Evolutionary conservation across 2,329 filamentous ascomycete genomes (phyloP).

Genomic region (Fusarium falciforme): DNA sequence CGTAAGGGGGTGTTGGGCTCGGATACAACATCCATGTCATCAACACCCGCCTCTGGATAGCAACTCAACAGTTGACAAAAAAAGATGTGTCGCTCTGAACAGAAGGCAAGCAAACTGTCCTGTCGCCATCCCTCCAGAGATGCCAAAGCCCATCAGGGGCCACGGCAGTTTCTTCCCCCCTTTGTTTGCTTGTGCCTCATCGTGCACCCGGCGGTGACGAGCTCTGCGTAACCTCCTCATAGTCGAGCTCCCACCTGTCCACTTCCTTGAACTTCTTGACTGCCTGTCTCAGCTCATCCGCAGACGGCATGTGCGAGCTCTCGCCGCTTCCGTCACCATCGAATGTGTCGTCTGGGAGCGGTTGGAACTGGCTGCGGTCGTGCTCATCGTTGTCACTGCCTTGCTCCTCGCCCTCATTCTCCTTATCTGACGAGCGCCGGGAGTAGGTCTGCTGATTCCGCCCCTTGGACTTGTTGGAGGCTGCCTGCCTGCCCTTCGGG

Average conservation of each 20-base stretch:
- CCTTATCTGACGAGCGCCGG: constrained; percentile 65
- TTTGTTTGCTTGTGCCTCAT: constrained; percentile 43
- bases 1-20: not conserved
- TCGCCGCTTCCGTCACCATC: constrained; percentile 45
- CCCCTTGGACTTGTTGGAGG: constrained; percentile 35
- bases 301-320: constrained; percentile 53
- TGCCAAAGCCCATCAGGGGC: not conserved
- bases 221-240: constrained; percentile 70
- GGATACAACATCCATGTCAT: not conserved
- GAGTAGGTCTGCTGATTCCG: constrained; percentile 62
- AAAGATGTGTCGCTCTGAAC: not conserved
- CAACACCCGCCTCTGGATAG: not conserved
- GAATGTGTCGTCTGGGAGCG: constrained; percentile 59
- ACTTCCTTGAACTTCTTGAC: constrained; percentile 75
- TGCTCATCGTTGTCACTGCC: constrained; percentile 49
- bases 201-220: constrained; percentile 65
- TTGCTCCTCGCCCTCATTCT: constrained; percentile 56
- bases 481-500: constrained; percentile 40
- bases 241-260: constrained; percentile 75
- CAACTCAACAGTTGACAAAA: not conserved
- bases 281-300: constrained; percentile 68
- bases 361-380: constrained; percentile 55
- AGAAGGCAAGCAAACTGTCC: not conserved
- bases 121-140: not conserved
- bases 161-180: not conserved